Evolutionary conservation across 2,329 filamentous ascomycete genomes (phyloP), one percentile per base, ranked within the genome.

Genomic region (Fusarium sp.): DNA sequence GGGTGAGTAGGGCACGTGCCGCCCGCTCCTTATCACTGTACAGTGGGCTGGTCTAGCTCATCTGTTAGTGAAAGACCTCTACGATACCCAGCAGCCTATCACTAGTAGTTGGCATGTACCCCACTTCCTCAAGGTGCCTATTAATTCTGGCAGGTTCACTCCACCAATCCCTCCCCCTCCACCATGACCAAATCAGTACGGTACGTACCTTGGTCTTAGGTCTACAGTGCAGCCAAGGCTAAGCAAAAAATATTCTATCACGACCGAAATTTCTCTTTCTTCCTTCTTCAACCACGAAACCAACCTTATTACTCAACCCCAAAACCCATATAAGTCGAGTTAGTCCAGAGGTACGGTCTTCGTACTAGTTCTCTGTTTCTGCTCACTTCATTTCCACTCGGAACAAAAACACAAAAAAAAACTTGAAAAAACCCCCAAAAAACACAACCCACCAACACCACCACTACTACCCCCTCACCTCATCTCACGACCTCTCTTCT

Each of bases 351-450:
- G 87, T 88, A 86, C 87, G 87, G 84, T 85, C 83, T 82, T 86
- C 86, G 87, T 88, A 85, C 87, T 87, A 84, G 81, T 85, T 87
- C 85, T 88, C 86, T 90, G 87, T 87, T 86, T 88, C 88, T 86
- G 84, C 85, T 85, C 86, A 83, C 83, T 84, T 86, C 84, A 71
- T 84, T 85, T 80, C 81, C 82, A 83, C 81, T 82, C 82, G 83
- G 70, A 81, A 85, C 84, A 88, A 88, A 88, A 83, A 83, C 83
- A 84, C 80, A 82, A 87, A 90, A 90, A 90, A 90, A 90, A 89
- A 79, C 80, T 84, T 84, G 87, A 89, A 90, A 90, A 84, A 82
- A 82, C 75, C 80, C 80, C 81, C 84, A 84, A 89, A 90, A 87
- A 84, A 90, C 72, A 69, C 75, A 75, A 73, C 75, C 70, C 66